A percentile compares a stretch with the other conserved stretches of the same genome.
Conservation (phyloP, 2,329 filamentous ascomycete species). For the Pyrenophora graminea region DNA sequence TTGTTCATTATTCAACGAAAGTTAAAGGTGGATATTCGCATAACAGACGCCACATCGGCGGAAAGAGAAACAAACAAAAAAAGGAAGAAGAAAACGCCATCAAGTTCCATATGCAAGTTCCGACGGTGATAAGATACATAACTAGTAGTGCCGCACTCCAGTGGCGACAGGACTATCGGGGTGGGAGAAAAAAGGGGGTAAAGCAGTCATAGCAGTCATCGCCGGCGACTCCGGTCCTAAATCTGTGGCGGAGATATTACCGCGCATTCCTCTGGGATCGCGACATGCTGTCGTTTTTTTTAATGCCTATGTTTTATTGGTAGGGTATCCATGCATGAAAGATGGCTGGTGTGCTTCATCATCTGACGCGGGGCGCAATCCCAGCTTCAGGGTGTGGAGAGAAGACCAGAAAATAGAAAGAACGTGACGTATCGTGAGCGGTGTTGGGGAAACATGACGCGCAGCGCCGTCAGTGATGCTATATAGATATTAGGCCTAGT, state of each 20-base stretch:
- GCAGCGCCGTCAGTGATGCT: slow-evolving; percentile 26
- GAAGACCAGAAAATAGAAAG: slow-evolving; percentile 21
- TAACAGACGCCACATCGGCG: neutral
- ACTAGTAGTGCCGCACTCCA: neutral
- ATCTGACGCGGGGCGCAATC: slow-evolving; percentile 27
- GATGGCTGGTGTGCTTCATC: slow-evolving; percentile 22
- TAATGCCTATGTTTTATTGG: slow-evolving; percentile 27
- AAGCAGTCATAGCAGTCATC: slow-evolving; percentile 3
- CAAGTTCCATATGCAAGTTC: slow-evolving; percentile 7
- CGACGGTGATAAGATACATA: slow-evolving; percentile 11
- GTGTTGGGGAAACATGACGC: slow-evolving; percentile 20
- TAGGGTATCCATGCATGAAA: slow-evolving; percentile 44
- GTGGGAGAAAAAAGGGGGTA: slow-evolving; percentile 4
- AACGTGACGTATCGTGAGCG: slow-evolving; percentile 29
- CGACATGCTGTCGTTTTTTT: slow-evolving; percentile 14
- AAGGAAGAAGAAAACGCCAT: neutral
- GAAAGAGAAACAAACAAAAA: neutral
- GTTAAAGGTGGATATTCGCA: neutral
- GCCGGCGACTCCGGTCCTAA: slow-evolving; percentile 13
- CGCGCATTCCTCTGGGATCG: slow-evolving; percentile 4
- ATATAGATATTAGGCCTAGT: slow-evolving; percentile 32
- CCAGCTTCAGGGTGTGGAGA: slow-evolving; percentile 1
- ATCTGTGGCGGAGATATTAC: slow-evolving; percentile 12
- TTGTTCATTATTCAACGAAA: neutral
- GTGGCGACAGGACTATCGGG: slow-evolving; percentile 1